Percentiles rank a stretch among this genome's conserved stretches.
Conservation (phyloP, 73 alveolate species). For the Paramecium octaurelia region DNA sequence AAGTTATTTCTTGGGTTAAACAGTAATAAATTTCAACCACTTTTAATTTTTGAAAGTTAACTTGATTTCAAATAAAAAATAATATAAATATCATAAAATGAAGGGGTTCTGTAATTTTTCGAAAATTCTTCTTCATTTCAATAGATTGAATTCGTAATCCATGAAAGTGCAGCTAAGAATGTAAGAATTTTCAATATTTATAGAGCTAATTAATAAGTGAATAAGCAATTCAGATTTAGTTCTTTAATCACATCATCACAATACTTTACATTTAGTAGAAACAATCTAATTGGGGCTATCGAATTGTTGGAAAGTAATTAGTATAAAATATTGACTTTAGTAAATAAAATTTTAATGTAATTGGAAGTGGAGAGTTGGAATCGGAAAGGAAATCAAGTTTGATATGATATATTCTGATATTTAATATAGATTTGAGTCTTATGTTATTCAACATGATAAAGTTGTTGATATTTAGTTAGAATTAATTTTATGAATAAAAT, state of each 20-base stretch:
- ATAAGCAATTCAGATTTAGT: background rate
- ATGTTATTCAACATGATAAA: background rate
- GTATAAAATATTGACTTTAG: background rate
- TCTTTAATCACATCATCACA: background rate
- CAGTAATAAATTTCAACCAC: background rate
- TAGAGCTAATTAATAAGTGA: constrained; percentile 4
- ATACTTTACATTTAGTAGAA: background rate
- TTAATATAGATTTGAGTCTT: background rate
- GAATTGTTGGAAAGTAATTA: background rate
- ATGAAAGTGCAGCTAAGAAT: background rate
- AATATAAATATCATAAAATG: background rate
- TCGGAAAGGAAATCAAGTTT: background rate
- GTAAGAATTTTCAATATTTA: background rate
- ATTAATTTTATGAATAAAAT: background rate
- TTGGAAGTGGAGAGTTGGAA: background rate
- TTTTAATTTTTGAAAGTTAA: background rate
- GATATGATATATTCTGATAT: background rate
- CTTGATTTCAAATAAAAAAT: background rate
- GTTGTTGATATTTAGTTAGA: background rate
- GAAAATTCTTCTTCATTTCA: background rate
- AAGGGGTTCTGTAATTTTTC: background rate
- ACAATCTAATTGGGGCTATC: background rate
- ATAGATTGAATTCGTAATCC: background rate
- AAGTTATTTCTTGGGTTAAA: background rate
- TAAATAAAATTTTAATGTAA: background rate